Percentiles rank a stretch among this genome's conserved stretches.
phyloP scores from a whole-genome alignment of 2,329 filamentous ascomycete genomes.

The Verticillium nonalfalfae region DNA sequence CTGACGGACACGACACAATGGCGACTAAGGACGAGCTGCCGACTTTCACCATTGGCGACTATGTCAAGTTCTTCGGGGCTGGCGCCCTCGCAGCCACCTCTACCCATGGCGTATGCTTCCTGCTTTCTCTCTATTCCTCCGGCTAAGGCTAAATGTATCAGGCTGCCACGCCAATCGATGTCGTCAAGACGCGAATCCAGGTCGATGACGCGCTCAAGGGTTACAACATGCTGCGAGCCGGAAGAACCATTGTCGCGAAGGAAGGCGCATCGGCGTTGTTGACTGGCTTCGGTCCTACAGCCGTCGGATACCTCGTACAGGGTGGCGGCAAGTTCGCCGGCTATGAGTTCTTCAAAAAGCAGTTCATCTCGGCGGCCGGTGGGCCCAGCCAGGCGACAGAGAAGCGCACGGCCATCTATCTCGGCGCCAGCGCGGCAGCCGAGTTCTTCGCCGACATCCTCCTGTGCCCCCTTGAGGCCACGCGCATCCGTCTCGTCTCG shows the following conservation, averaged over 20 bases:
- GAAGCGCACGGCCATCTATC: slow-evolving; percentile 57
- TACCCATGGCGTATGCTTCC: slow-evolving; percentile 43
- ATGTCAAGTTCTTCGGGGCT: slow-evolving; percentile 46
- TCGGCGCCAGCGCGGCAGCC: slow-evolving; percentile 61
- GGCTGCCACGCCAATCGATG: slow-evolving; percentile 52
- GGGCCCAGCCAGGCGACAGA: slow-evolving; percentile 36
- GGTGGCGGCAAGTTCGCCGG: slow-evolving; percentile 88
- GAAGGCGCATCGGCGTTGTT: slow-evolving; percentile 76
- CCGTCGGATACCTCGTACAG: slow-evolving; percentile 83
- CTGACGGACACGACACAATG: slow-evolving; percentile 6
- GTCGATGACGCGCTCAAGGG: slow-evolving; percentile 84
- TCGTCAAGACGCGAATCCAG: slow-evolving; percentile 89
- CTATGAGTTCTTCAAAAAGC: slow-evolving; percentile 93
- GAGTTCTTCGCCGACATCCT: slow-evolving; percentile 73
- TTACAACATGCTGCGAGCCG: slow-evolving; percentile 73
- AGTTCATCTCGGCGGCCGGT: slow-evolving; percentile 65
- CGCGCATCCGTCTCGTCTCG: slow-evolving; percentile 70
- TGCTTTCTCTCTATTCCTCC: background rate
- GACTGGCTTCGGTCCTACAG: slow-evolving; percentile 79
- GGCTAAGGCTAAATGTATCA: slow-evolving; percentile 12
- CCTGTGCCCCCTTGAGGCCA: slow-evolving; percentile 87
- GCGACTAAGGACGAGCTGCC: slow-evolving; percentile 22
- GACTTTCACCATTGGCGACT: slow-evolving; percentile 34
- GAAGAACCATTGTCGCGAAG: slow-evolving; percentile 68
- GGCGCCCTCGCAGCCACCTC: slow-evolving; percentile 45